phyloP scores from a whole-genome alignment of 768 basidiomycete genomes.

The Psilocybe subaeruginosa region DNA sequence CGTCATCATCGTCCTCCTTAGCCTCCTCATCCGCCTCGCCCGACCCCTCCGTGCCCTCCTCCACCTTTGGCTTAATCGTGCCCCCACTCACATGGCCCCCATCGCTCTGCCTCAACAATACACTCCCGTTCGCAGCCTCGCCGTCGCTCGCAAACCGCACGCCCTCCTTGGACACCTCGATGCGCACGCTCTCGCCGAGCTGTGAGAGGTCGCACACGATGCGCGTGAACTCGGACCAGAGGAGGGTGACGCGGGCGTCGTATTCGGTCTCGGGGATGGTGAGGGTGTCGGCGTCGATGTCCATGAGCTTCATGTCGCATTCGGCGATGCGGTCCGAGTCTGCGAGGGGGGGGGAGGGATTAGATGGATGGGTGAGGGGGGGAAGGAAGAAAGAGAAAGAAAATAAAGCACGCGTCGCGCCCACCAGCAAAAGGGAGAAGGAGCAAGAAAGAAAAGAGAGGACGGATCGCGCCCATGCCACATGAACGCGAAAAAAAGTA shows the following conservation, averaged over 20 bases:
- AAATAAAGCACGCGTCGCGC: no score
- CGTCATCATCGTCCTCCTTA: constrained; percentile 47
- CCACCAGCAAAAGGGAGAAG: no score
- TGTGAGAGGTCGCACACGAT: constrained; percentile 91
- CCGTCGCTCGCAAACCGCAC: constrained; percentile 92
- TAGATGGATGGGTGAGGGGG: not conserved
- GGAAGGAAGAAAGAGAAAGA: not conserved
- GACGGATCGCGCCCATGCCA: not conserved
- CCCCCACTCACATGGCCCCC: constrained; percentile 38
- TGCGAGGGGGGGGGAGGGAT: constrained; percentile 30
- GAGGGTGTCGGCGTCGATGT: constrained; percentile 94
- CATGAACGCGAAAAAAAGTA: not conserved
- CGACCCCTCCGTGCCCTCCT: constrained; percentile 34
- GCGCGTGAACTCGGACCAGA: constrained; percentile 87
- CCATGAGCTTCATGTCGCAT: constrained; percentile 99
- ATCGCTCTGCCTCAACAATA: constrained; percentile 80
- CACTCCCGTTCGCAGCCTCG: constrained; percentile 89
- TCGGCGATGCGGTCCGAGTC: constrained; percentile 94
- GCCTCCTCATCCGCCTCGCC: constrained; percentile 30
- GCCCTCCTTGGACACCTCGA: constrained; percentile 96
- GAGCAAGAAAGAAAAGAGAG: no score
- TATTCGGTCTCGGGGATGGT: constrained; percentile 86
- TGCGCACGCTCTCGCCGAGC: constrained; percentile 92
- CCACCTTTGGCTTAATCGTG: constrained; percentile 40
- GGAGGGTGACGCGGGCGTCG: constrained; percentile 25